Evolutionary conservation across 768 basidiomycete species (phyloP), one percentile per base, ranked within the genome.

Genomic region (Pluteus cervinus): DNA sequence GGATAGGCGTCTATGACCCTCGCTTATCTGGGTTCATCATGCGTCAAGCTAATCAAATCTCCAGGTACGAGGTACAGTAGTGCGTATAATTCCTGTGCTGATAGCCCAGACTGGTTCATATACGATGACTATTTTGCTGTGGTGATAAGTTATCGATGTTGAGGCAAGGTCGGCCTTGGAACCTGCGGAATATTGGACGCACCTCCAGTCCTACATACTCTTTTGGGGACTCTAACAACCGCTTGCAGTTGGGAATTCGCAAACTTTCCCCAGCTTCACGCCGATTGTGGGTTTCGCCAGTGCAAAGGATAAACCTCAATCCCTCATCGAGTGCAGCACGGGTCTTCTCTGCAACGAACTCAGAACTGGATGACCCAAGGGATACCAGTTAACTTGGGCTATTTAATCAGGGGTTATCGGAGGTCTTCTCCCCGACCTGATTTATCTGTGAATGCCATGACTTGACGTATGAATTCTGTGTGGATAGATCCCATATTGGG

Each of bases 31-130:
- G 21, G 81, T 85, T 29, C 65, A 58, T 48, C 76, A 73, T 10
- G 90, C 88, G 20, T 65, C 62, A 22, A 69, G 50, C 6, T 84
- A 85, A 29, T 97, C 76, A 5, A 68, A 66, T 44, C 60, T 68
- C 29, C 67, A 53, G 48, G 98, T 67, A 67, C 79, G 96, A 8
- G 65, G 86, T n/a, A 68, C 70, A 1, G 86, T 69, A 22, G 88
- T 88, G 30, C 94, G 94, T 36, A 96, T 92, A 60, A 86, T 94
- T 45, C 94, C 94, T 9, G 94, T 97, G 30, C 96, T 96, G 58
- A 98, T 98, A 23, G 96, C 94, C 94, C 96, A 98, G 12, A 98
- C 89, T 29, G 92, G 89, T 60, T 94, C 90, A 60, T 93, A 99
- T 14, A 94, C 96, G 51, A 99, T 73, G 41, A 99, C 94, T 53